Evolutionary conservation across 768 basidiomycete species (phyloP), one percentile per base, ranked within the genome.

Genomic region (Agaricus subrufescens): DNA sequence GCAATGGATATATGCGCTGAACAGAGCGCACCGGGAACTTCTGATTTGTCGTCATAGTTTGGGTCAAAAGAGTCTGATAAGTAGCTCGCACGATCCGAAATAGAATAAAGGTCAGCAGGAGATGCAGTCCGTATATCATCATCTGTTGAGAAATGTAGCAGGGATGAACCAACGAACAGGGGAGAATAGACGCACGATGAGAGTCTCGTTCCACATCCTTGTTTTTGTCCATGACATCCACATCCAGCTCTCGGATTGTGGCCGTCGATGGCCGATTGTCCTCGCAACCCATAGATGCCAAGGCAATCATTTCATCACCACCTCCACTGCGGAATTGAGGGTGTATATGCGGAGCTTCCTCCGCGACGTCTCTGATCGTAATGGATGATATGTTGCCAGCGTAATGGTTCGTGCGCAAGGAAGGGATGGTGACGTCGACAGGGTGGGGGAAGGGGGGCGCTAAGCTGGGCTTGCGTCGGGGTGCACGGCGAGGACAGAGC

Each of bases 41-140:
- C 61, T 26, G 56, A 37, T 29, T 61, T 50, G 29, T 48, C 46
- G 45, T 61, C 61, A 51, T 59, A 59, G 27, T 61, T 61, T n/a
- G 61, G 61, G 49, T 61, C 61, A 53, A 56, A 61, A 3, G 53
- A 45, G 27, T 51, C 52, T 37, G 37, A 56, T 26, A 43, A 52
- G 29, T 51, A 34, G 53, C 61, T 57, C 11, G 46, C 56, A 29
- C 58, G 56, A 27, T 52, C 60, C n/a, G 61, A 61, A 7, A 58
- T 31, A 3, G 60, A 54, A 43, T 49, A 56, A 25, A 56, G 39
- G 45, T 56, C 54, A 40, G 47, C 43, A 14, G 42, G 54, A 29
- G 54, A 48, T 34, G 47, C 29, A 49, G 54, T 30, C 11, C 46
- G 47, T n/a, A 48, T 47, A 43, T 49, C 23, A n/a, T 25, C 47